These are phyloP conservation scores for Phytophthora hybrid DNA, from an alignment of 352 stramenopile species.

Conservation along the genomic window DNA sequence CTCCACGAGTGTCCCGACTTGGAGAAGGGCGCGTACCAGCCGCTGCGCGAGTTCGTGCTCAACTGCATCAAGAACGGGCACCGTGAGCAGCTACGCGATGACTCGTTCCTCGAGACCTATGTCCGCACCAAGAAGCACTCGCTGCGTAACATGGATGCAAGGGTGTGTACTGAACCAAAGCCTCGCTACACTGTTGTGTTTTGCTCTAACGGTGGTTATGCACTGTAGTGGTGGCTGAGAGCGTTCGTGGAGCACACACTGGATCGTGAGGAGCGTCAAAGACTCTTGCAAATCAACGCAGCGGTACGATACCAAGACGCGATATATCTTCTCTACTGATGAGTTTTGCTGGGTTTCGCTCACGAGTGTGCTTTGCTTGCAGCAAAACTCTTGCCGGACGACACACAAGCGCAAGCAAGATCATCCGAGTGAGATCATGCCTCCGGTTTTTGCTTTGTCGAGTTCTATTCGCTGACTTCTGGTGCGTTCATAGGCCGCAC, in stretches of 20 bases:
- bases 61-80: conserved; percentile 49
- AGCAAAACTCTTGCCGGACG: conserved; percentile 59
- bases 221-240: conserved; percentile 72
- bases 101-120: conserved; percentile 63
- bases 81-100: conserved; percentile 62
- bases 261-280: conserved; percentile 64
- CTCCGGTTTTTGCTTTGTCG: not conserved
- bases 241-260: conserved; percentile 80
- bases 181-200: not conserved
- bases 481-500: conserved; percentile 50
- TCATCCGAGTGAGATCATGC: conserved; percentile 57
- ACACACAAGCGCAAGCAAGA: conserved; percentile 79
- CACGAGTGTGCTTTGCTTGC: not conserved
- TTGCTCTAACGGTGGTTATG: conserved; percentile 13
- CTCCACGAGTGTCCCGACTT: conserved; percentile 71
- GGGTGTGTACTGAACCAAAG: conserved; percentile 44
- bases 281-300: conserved; percentile 56
- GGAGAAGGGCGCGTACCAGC: conserved; percentile 58
- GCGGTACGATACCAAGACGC: conserved; percentile 19
- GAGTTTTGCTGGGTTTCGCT: not conserved
- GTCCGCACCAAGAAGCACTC: conserved; percentile 66
- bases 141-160: conserved; percentile 75
- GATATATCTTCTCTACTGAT: not conserved
- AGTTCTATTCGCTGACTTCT: conserved; percentile 6
- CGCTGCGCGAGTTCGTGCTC: conserved; percentile 67